These are phyloP conservation scores for Xylaria cubensis DNA, from an alignment of 495 filamentous ascomycete genomes.

Conservation along the genomic window DNA sequence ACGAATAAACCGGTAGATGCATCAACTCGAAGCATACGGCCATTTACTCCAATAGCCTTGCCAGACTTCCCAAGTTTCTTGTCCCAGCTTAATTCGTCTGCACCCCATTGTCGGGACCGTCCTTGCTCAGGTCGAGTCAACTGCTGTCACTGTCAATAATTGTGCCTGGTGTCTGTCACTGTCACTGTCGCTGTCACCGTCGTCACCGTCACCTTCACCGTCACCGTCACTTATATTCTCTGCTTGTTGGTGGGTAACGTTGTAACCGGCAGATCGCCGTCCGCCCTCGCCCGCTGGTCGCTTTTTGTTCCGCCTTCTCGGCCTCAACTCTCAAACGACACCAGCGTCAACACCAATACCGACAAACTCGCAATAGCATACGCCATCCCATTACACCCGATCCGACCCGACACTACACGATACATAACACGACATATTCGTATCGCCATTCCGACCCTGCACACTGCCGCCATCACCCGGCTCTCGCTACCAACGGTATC, in stretches of 20 bases:
- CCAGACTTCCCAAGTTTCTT: background rate
- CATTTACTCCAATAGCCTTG: background rate
- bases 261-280: constrained; percentile 7
- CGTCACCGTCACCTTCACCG: background rate
- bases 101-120: background rate
- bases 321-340: constrained; percentile 8
- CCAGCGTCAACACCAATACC: background rate
- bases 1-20: constrained; percentile 17
- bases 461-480: constrained; percentile 3
- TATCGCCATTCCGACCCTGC: constrained; percentile 4
- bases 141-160: background rate
- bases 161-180: background rate
- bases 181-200: background rate
- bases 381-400: background rate
- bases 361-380: background rate
- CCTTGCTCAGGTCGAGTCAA: background rate
- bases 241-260: constrained; percentile 6
- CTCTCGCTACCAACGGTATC: background rate
- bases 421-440: background rate
- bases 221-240: background rate
- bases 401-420: background rate
- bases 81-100: constrained; percentile 2
- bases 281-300: constrained; percentile 17
- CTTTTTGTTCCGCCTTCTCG: constrained; percentile 22
- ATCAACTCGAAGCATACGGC: constrained; percentile 9